These are phyloP conservation scores for Zalaria obscura DNA, from an alignment of 2,329 filamentous ascomycete genomes.

Conservation along the genomic window DNA sequence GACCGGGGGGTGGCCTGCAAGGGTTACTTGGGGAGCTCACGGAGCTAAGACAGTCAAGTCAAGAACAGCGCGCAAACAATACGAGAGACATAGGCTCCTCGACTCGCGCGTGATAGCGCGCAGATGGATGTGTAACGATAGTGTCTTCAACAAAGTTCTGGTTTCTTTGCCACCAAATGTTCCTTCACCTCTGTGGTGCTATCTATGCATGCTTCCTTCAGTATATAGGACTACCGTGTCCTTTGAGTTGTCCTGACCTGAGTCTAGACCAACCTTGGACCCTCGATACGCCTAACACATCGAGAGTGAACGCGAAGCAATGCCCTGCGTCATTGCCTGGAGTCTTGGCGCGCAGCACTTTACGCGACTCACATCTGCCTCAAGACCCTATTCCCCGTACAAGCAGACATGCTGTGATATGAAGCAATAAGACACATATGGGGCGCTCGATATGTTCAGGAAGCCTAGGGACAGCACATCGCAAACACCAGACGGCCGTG, in stretches of 20 bases:
- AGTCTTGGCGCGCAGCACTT: slow-evolving; percentile 4
- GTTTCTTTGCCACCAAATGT: not conserved
- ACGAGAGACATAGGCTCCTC: not conserved
- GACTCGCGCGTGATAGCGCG: not conserved
- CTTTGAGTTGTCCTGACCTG: too few species aligned
- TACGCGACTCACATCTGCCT: not conserved
- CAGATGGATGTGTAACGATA: not conserved
- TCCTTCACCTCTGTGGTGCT: too few species aligned
- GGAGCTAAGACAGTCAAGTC: too few species aligned
- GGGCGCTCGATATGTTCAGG: slow-evolving; percentile 32
- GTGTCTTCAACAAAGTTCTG: not conserved
- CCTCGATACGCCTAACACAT: slow-evolving; percentile 1
- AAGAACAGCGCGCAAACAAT: not conserved
- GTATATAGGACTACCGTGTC: too few species aligned
- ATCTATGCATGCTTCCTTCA: too few species aligned
- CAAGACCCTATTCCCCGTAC: too few species aligned
- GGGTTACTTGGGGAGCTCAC: too few species aligned
- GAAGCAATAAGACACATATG: not conserved
- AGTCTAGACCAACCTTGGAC: not conserved
- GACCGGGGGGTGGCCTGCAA: too few species aligned
- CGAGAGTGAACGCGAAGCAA: not conserved
- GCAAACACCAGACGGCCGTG: slow-evolving; percentile 17
- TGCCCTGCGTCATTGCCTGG: not conserved
- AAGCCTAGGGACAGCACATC: slow-evolving; percentile 35
- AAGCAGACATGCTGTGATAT: not conserved